Percentiles rank a stretch among this genome's conserved stretches.
Conservation (phyloP, 1,139 yeast genomes). For the Groenewaldozyma auringiensis region DNA sequence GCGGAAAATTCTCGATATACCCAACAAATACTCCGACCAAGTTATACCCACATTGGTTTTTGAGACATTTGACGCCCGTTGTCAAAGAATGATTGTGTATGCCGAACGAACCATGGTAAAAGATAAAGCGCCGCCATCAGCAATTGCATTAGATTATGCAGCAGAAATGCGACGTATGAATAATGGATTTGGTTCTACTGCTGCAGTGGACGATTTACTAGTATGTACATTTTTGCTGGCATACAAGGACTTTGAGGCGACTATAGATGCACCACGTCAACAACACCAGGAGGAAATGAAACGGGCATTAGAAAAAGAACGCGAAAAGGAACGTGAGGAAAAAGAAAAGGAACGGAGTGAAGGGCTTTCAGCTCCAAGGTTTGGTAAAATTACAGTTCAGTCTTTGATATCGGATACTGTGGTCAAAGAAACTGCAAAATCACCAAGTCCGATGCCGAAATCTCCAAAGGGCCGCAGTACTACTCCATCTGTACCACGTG, state of each 20-base stretch:
- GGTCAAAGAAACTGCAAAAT: conserved; percentile 6
- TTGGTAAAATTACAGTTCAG: conserved; percentile 19
- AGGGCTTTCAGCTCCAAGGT: conserved; percentile 8
- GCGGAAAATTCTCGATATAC: conserved; percentile 40
- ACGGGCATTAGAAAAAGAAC: not conserved
- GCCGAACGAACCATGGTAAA: conserved; percentile 12
- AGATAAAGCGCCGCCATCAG: conserved; percentile 2
- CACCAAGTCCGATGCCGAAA: conserved; percentile 14
- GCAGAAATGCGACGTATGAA: conserved; percentile 64
- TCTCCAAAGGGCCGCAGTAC: conserved; percentile 10
- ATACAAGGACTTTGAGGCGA: conserved; percentile 23
- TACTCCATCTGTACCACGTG: conserved; percentile 9
- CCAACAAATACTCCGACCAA: conserved; percentile 46
- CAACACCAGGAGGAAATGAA: not conserved
- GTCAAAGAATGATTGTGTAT: conserved; percentile 18
- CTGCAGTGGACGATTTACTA: conserved; percentile 66
- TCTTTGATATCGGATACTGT: conserved; percentile 16
- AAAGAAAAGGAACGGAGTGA: conserved; percentile 4
- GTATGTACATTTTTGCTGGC: conserved; percentile 54
- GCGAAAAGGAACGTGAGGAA: not conserved
- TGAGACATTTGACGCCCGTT: conserved; percentile 35
- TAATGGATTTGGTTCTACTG: conserved; percentile 77
- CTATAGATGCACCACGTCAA: not conserved
- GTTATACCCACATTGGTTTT: conserved; percentile 42
- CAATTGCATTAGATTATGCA: conserved; percentile 32